Percentiles rank a stretch among this genome's conserved stretches.
phyloP scores from a whole-genome alignment of 2,329 filamentous ascomycete genomes.

The Penicillium concentricum region DNA sequence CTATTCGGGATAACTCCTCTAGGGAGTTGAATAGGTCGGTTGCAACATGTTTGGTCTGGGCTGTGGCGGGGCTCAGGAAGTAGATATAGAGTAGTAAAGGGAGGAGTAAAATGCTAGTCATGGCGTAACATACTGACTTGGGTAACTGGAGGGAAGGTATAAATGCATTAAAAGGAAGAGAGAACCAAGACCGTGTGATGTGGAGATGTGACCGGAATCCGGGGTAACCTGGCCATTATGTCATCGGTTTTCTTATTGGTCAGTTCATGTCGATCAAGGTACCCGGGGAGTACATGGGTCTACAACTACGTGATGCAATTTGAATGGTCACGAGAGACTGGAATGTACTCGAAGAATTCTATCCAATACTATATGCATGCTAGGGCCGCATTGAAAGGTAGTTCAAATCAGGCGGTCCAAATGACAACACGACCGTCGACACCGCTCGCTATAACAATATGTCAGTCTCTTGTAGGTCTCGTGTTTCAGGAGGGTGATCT shows the following conservation, averaged over 20 bases:
- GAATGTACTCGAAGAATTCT: neutral
- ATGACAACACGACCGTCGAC: slow-evolving; percentile 81
- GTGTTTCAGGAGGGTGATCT: slow-evolving; percentile 38
- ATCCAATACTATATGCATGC: slow-evolving; percentile 1
- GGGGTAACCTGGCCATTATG: slow-evolving; percentile 8
- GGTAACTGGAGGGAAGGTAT: neutral
- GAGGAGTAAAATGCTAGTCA: neutral
- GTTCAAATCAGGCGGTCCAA: slow-evolving; percentile 59
- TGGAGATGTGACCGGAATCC: slow-evolving; percentile 5
- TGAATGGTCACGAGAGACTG: neutral
- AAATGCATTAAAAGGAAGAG: neutral
- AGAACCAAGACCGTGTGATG: neutral
- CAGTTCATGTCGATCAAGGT: neutral
- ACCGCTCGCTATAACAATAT: slow-evolving; percentile 62
- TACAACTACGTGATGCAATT: neutral
- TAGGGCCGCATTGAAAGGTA: neutral
- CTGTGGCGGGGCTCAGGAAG: neutral
- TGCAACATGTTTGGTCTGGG: slow-evolving; percentile 47
- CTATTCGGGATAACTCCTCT: slow-evolving; percentile 83
- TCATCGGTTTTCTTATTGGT: slow-evolving; percentile 6
- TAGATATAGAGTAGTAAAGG: neutral
- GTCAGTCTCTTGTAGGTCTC: slow-evolving; percentile 18
- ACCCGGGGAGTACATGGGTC: neutral
- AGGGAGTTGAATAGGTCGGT: slow-evolving; percentile 71
- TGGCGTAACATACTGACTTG: slow-evolving; percentile 1